phyloP scores from a whole-genome alignment of 345 rosid species.

The Gossypium sturtianum region DNA sequence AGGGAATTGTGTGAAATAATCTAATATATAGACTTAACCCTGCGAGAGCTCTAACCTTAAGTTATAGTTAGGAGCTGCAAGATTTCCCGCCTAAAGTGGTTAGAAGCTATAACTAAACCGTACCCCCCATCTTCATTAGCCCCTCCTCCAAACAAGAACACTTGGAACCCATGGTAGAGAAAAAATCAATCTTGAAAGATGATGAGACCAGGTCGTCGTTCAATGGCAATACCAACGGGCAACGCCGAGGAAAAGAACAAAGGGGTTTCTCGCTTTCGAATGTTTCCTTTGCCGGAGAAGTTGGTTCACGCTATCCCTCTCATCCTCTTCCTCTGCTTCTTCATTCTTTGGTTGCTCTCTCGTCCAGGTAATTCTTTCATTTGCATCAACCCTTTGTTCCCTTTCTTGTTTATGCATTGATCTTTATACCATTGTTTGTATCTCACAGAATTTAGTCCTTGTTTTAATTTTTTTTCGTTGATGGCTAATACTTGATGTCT shows the following conservation, averaged over 20 bases:
- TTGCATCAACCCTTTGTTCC: background rate
- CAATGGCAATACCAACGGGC: slow-evolving; percentile 14
- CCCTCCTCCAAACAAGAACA: background rate
- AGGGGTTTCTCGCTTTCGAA: slow-evolving; percentile 17
- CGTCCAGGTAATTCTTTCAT: slow-evolving; percentile 34
- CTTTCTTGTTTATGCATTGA: background rate
- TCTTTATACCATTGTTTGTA: background rate
- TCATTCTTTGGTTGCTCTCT: slow-evolving; percentile 59
- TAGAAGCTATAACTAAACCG: background rate
- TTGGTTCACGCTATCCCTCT: slow-evolving; percentile 48
- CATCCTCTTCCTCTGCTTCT: slow-evolving; percentile 37
- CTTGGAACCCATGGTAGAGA: too few species aligned
- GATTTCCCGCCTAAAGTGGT: slow-evolving; percentile 24
- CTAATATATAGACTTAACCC: too few species aligned
- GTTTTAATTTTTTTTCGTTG: background rate
- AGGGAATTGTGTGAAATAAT: too few species aligned
- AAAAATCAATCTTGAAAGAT: slow-evolving; percentile 9
- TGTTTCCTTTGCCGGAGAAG: slow-evolving; percentile 22
- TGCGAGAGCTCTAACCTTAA: too few species aligned
- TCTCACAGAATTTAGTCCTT: background rate
- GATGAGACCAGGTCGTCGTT: slow-evolving; percentile 27
- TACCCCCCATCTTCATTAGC: background rate
- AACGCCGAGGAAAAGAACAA: slow-evolving; percentile 15
- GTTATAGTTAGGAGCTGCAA: background rate
- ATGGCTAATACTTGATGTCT: too few species aligned